Percentiles rank a stretch among this genome's conserved stretches.
Evolutionary conservation across 2,329 filamentous ascomycete species (phyloP).

Genomic region (Beauveria sp.): DNA sequence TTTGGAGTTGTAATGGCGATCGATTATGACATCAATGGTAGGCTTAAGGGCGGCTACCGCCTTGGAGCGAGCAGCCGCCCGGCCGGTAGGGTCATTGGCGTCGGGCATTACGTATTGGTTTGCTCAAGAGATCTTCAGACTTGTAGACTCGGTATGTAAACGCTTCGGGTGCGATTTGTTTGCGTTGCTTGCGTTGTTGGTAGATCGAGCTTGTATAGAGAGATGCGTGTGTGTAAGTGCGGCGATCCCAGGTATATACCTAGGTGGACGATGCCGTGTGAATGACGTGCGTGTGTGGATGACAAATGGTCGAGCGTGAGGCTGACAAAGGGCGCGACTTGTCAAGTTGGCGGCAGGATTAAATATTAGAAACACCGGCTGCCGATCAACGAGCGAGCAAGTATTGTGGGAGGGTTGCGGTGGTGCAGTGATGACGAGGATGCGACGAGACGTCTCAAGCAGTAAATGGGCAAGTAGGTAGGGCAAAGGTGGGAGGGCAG

Average conservation of each 20-base stretch:
- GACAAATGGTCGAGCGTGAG: not conserved
- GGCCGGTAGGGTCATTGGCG: slow-evolving; percentile 5
- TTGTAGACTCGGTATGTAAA: too few relatives aligned
- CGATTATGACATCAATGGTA: slow-evolving; percentile 39
- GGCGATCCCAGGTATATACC: not conserved
- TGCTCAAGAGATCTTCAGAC: too few relatives aligned
- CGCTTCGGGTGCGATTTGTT: not conserved
- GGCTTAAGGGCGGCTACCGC: slow-evolving; percentile 11
- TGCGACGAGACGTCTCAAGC: not conserved
- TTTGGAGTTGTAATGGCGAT: slow-evolving; percentile 46
- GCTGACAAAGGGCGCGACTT: not conserved
- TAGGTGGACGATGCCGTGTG: not conserved
- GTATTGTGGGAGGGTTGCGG: not conserved
- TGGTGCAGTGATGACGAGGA: not conserved
- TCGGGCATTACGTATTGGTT: slow-evolving; percentile 3
- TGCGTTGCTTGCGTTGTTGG: not conserved
- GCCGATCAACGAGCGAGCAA: slow-evolving; percentile 7
- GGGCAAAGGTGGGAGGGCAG: not conserved
- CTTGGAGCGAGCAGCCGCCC: slow-evolving; percentile 12
- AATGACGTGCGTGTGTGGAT: not conserved
- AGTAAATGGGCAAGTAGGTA: not conserved
- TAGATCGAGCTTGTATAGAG: not conserved
- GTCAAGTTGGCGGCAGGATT: not conserved
- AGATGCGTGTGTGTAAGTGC: not conserved
- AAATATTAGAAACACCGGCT: not conserved